Evolutionary conservation across 192 early-diverging fungal genomes (phyloP), one percentile per base, ranked within the genome.

Genomic region (Coemansia sp.): DNA sequence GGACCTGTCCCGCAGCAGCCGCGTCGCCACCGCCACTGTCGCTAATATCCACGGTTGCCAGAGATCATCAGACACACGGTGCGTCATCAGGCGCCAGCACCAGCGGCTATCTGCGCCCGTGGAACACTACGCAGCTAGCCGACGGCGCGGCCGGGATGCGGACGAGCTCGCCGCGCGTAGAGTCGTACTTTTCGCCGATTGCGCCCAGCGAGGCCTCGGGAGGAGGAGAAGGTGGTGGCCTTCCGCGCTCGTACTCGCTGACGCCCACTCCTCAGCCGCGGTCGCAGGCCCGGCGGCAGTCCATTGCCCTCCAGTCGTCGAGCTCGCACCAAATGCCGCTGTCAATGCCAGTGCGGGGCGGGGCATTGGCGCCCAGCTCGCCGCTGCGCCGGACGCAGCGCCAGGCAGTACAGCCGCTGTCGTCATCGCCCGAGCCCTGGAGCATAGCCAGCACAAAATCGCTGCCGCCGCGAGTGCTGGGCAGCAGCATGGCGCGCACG

Each of bases 241-340:
- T 38, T 22, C 18, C 23, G 16, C 30, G 19, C 20, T 16, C 23
- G 13, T 11, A 16, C 22, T 3, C 34, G 25, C 21, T 10, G 22
- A 42, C 40, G 35, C 16, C 50, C n/a, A 13, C 50, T 11, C 26
- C 45, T 9, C 46, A 38, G 44, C 38, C 54, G 30, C 52, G 53
- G 12, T 45, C 53, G 36, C 38, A 48, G 19, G 52, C 63, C 6
- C 68, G 68, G 6, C 56, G 68, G 12, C 52, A 54, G 26, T 72
- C 68, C 0, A 65, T 72, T 37, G 54, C 44, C 4, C 32, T 72
- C 44, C 68, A 72, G 49, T 72, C 67, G 32, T 60, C 61, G 42
- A 44, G 42, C 27, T 60, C 67, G 16, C 33, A 52, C 47, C 38
- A 51, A 20, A 22, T 59, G 60, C 50, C 60, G 2, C 39, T 60